Conservation (phyloP, 345 rosid species). For the Camelina laxa region DNA sequence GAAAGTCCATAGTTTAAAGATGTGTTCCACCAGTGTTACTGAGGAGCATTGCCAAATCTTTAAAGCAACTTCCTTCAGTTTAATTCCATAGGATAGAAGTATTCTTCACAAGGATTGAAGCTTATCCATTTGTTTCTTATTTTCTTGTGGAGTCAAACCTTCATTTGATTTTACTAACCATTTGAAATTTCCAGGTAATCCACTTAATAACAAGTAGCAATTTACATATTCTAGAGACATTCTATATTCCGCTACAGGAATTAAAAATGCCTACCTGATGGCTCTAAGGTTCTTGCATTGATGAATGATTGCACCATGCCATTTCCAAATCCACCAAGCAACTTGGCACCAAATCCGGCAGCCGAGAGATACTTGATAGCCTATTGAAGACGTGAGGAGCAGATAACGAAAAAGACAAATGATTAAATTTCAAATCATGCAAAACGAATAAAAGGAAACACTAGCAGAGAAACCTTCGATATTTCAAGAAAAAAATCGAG, state of each 20-base stretch:
- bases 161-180: not conserved
- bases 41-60: constrained; percentile 9
- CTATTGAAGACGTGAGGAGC: constrained; percentile 49
- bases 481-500: constrained; percentile 31
- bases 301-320: constrained; percentile 98
- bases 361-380: constrained; percentile 93
- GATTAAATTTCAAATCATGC: constrained; percentile 20
- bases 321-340: constrained; percentile 88
- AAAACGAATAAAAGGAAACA: constrained; percentile 21
- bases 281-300: constrained; percentile 76
- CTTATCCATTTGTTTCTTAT: not conserved
- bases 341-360: constrained; percentile 97
- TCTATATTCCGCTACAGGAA: not conserved
- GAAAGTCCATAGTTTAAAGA: not conserved
- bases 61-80: not conserved
- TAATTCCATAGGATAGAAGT: not conserved
- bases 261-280: constrained; percentile 57
- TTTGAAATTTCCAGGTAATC: not conserved
- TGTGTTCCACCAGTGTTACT: not conserved
- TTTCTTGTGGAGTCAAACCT: not conserved
- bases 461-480: constrained; percentile 31
- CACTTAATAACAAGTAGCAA: not conserved
- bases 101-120: constrained; percentile 12
- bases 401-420: constrained; percentile 33
- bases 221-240: not conserved